Evolutionary conservation across 2,329 filamentous ascomycete species (phyloP), one percentile per base, ranked within the genome.

Genomic region (Fusarium oligoseptatum): DNA sequence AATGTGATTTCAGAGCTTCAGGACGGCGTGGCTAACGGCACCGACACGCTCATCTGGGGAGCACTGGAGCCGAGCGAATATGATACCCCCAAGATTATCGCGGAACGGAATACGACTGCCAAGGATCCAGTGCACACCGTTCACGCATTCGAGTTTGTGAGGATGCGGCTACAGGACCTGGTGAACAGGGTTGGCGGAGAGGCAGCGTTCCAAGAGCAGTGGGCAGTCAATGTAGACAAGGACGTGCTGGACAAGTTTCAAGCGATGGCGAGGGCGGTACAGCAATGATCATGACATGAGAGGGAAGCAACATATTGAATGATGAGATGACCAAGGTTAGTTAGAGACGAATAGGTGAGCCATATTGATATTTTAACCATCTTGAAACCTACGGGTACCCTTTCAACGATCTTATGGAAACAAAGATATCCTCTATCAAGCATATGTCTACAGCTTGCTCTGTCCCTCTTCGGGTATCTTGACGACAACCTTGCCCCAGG

Each of bases 401-500:
- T 36, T 22, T 29, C 29, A 11, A 27, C 29, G 22, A 36, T 8
- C 6, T 29, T 24, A 32, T 22, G 63, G 14, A 24, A 61, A 50
- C 22, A 43, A 63, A 39, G n/a, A 43, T 48, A 45, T 41, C 11
- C 27, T 52, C 24, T n/a, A 4, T 17, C 14, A 7, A 4, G 24
- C 22, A 15, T 64, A 27, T 8, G 9, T 67, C 37, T 78, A 92
- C 80, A 92, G 76, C 82, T 89, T 90, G 77, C 87, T 90, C 72
- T 87, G 85, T 8, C 86, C 88, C 52, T 90, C 87, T 77, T 95
- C 93, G 2, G 93, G 92, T 48, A 98, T 87, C 84, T 94, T 94
- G 22, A 98, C 92, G 2, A 98, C 94, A 1, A 98, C 96, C 88
- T 98, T 98, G 0, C 96, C 96, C 96, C 96, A 98, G 2, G 95